A percentile compares a stretch with the other conserved stretches of the same genome.
These are phyloP conservation scores for Saprolegnia diclina DNA, from an alignment of 352 stramenopile species.

Conservation along the genomic window DNA sequence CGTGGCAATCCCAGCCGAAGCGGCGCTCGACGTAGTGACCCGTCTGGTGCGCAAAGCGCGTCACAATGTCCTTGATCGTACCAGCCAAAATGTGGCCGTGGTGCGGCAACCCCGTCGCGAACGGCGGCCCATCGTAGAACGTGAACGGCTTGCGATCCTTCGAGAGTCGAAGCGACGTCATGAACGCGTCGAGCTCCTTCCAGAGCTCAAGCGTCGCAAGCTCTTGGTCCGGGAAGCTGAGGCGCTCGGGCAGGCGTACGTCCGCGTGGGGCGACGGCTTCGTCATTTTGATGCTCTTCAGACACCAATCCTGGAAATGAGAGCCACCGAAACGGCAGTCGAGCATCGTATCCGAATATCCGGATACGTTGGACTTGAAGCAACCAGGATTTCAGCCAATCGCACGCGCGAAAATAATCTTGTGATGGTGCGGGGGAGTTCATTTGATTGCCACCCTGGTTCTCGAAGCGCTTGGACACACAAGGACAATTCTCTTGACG, in stretches of 20 bases:
- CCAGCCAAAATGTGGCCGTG: conserved; percentile 98
- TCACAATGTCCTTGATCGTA: conserved; percentile 99
- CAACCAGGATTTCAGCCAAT: no score
- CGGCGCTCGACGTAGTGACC: conserved; percentile 95
- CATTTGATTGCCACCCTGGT: no score
- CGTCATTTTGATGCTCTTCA: no score
- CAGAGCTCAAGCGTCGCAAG: conserved; percentile 66
- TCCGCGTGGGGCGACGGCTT: conserved; percentile 5
- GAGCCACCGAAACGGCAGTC: no score
- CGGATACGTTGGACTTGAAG: no score
- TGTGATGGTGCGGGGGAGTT: no score
- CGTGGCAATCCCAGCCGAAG: conserved; percentile 99
- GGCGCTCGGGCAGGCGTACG: conserved; percentile 60
- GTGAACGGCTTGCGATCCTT: conserved; percentile 94
- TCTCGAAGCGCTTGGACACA: no score
- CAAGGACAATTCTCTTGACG: no score
- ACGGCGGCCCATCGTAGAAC: conserved; percentile 99
- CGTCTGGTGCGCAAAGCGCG: conserved; percentile 98
- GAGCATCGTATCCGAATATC: no score
- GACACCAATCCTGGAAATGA: no score
- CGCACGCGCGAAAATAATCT: no score
- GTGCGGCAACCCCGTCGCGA: conserved; percentile 97
- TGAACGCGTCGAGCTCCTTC: conserved; percentile 86
- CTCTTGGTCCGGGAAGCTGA: conserved; percentile 83
- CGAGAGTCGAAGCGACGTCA: conserved; percentile 88